Base-by-base conservation (phyloP, 1,284 basidiomycete species). In the Abortiporus biennis region DNA sequence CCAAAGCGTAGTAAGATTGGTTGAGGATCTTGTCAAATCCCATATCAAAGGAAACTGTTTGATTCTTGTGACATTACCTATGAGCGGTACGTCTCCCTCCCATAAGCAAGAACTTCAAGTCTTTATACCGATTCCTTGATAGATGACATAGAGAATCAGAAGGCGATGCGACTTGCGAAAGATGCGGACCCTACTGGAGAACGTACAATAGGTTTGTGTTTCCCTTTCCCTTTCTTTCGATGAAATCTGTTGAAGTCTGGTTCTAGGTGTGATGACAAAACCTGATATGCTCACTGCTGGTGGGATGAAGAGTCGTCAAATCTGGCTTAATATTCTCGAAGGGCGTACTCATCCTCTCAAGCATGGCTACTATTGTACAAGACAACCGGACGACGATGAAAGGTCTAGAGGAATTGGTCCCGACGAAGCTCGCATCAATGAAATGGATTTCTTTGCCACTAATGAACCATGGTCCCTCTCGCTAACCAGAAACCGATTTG, bases 131-230 rank as follows among this genome's bases (percentile, higher is more conserved):
- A 12, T 25, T 12, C 31, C 2, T n/a, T n/a, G n/a, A 16, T 36
- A 83, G 80, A 80, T 35, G 80, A 83, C 32, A 72, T 80, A n/a
- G 69, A 82, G 41, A 82, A 79, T 48, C 78, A 81, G 47, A 63
- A 64, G 44, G 76, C 79, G 0, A 64, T 76, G 0, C 62, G 51
- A 2, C 57, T 83, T 0, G 80, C 79, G 0, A 66, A 57, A 42
- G 57, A 65, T 1, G 71, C 63, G 1, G 80, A 83, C 52, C 67
- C 71, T 0, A 43, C 56, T 0, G 79, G 78, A 4, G 49, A 63
- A 19, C 67, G 79, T 13, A 83, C 78, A 0, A 80, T 82, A 39
- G 80, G 80, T 76, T 27, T 4, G 37, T 30, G 21, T 22, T 15
- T 8, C 5, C 2, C 35, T 6, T 9, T 31, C n/a, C n/a, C n/a